Evolutionary conservation across 2,329 filamentous ascomycete genomes (phyloP), one percentile per base, ranked within the genome.

Genomic region (Aquanectria penicillioides): DNA sequence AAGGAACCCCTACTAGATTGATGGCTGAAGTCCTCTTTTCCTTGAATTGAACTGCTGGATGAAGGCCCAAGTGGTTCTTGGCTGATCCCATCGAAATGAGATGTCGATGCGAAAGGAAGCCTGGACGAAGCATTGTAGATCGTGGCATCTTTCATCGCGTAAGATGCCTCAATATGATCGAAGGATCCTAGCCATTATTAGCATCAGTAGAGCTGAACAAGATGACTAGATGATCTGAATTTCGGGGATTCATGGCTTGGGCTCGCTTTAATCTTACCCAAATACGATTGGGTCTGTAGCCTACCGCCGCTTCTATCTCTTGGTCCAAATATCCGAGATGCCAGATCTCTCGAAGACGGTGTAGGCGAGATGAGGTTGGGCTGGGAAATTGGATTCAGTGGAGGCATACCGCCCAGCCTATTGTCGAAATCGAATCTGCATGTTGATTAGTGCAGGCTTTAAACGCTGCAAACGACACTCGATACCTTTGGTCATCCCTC

Each of bases 361-460:
- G 74, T 74, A 5, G 75, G 75, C n/a, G 75, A 77, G 34, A 69
- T 67, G 26, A 78, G 62, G 56, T 76, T 79, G 13, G 78, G 73
- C 46, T 78, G 76, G 9, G 77, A 72, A 29, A 73, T 70, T 13
- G 77, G 65, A 34, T 75, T 74, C 15, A 80, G 69, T 5, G 72
- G 69, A 17, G 76, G 75, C 28, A 79, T 65, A 15, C 67, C 71
- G 18, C 69, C 71, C 17, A 76, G 70, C 60, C 70, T 71, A 20
- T 70, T 69, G 41, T 71, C 73, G 57, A 70, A 63, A 64, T 73
- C 70, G 55, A 73, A 76, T 54, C 73, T 75, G 22, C 2, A 13
- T 12, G 11, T 34, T 20, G 17, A 22, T 69, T 25, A 71, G 41
- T 26, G 37, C 11, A 41, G 12, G 11, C n/a, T 13, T 22, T 3